phyloP scores from a whole-genome alignment of 2,329 filamentous ascomycete species.

The Exophiala viscosa region DNA sequence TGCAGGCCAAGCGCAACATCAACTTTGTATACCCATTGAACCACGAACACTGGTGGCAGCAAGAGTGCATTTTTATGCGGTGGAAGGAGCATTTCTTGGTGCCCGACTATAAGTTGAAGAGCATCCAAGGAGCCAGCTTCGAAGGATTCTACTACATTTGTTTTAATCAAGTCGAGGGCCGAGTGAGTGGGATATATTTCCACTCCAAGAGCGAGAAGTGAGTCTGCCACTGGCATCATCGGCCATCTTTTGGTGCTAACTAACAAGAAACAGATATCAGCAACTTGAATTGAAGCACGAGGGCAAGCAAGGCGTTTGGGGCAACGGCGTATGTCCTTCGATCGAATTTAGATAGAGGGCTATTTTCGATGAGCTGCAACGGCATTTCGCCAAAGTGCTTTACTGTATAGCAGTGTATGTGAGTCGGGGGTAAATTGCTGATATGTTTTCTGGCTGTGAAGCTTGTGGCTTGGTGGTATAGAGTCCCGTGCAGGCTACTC shows the following conservation, averaged over 20 bases:
- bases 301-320: constrained; percentile 75
- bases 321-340: constrained; percentile 72
- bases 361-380: not conserved
- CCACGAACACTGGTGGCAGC: constrained; percentile 57
- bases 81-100: constrained; percentile 99
- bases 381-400: not conserved
- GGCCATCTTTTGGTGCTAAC: constrained; percentile 4
- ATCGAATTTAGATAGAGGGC: constrained; percentile 65
- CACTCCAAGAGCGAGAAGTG: constrained; percentile 97
- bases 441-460: not conserved
- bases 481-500: not conserved
- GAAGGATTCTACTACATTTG: constrained; percentile 99
- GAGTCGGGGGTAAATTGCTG: not conserved
- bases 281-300: constrained; percentile 89
- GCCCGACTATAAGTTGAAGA: constrained; percentile 85
- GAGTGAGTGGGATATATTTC: constrained; percentile 92
- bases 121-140: constrained; percentile 90
- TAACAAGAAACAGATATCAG: constrained; percentile 65
- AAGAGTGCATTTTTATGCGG: constrained; percentile 93
- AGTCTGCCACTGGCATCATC: constrained; percentile 36
- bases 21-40: constrained; percentile 27
- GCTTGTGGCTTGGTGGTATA: not conserved
- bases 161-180: constrained; percentile 87
- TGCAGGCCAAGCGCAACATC: constrained; percentile 50
- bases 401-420: constrained; percentile 9